Percentiles rank a stretch among this genome's conserved stretches.
Evolutionary conservation across 176 grass and related monocot species (phyloP).

Genomic region (Carex kokanica): DNA sequence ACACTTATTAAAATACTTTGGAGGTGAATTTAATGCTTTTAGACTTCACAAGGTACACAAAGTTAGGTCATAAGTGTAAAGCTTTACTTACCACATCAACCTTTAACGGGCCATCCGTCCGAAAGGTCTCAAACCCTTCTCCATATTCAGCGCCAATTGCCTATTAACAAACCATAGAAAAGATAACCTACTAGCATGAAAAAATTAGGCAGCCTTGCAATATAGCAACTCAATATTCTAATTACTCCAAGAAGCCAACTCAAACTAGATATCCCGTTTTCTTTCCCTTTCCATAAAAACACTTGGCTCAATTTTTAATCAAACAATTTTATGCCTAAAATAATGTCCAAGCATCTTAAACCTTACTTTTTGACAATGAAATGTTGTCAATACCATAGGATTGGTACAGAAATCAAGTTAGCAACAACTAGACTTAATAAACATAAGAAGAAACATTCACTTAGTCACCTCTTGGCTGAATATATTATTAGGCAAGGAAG

Average conservation of each 20-base stretch:
- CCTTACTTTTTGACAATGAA: neutral
- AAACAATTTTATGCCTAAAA: neutral
- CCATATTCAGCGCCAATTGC: constrained; percentile 93
- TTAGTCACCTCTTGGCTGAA: constrained; percentile 63
- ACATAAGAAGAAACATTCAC: constrained; percentile 10
- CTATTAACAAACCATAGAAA: constrained; percentile 32
- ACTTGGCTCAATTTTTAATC: neutral
- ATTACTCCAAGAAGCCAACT: neutral
- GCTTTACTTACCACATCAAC: constrained; percentile 79
- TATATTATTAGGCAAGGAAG: constrained; percentile 44
- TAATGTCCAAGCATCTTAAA: neutral
- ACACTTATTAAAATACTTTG: neutral
- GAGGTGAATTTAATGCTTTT: neutral
- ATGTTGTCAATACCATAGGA: neutral
- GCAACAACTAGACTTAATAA: neutral
- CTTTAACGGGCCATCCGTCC: constrained; percentile 88
- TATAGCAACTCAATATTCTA: neutral
- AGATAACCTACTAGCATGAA: neutral
- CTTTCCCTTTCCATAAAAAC: neutral
- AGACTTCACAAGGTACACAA: neutral
- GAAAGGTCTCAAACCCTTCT: constrained; percentile 96
- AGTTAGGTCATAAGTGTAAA: neutral
- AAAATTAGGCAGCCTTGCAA: neutral
- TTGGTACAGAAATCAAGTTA: neutral
- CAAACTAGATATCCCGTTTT: neutral